Percentiles rank a stretch among this genome's conserved stretches.
These are phyloP conservation scores for Coemansia sp. DNA, from an alignment of 192 early-diverging fungal genomes.

Conservation along the genomic window DNA sequence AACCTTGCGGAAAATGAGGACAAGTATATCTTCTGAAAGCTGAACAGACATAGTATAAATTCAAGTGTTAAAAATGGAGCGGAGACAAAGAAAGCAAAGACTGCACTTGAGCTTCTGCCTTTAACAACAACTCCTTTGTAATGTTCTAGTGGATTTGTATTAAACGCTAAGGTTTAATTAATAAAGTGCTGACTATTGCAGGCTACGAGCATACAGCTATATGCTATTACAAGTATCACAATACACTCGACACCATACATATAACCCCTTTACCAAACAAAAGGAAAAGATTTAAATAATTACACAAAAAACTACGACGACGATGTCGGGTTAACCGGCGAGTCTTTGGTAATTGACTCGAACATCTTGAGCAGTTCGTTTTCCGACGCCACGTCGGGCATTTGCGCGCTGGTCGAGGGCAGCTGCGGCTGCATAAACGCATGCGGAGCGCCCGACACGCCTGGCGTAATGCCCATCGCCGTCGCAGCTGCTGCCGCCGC, in stretches of 20 bases:
- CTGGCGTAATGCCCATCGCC: conserved; percentile 53
- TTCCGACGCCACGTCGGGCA: conserved; percentile 4
- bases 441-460: conserved; percentile 33
- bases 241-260: no score
- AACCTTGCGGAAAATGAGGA: not conserved
- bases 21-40: not conserved
- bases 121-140: no score
- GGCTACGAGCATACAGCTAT: no score
- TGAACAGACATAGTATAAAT: no score
- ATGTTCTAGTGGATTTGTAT: no score
- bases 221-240: no score
- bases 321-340: conserved; percentile 6
- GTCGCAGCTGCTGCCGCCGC: conserved; percentile 37
- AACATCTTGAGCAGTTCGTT: conserved; percentile 50
- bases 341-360: conserved; percentile 26
- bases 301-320: not conserved
- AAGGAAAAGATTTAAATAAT: not conserved
- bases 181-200: no score
- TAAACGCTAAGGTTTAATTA: no score
- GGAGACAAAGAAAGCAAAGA: no score
- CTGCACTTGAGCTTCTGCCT: no score
- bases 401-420: not conserved
- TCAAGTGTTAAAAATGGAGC: no score
- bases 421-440: conserved; percentile 18
- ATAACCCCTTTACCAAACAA: not conserved